A percentile compares a stretch with the other conserved stretches of the same genome.
Conservation (phyloP, 2,329 filamentous ascomycete species). For the Calonectria leucothoes region DNA sequence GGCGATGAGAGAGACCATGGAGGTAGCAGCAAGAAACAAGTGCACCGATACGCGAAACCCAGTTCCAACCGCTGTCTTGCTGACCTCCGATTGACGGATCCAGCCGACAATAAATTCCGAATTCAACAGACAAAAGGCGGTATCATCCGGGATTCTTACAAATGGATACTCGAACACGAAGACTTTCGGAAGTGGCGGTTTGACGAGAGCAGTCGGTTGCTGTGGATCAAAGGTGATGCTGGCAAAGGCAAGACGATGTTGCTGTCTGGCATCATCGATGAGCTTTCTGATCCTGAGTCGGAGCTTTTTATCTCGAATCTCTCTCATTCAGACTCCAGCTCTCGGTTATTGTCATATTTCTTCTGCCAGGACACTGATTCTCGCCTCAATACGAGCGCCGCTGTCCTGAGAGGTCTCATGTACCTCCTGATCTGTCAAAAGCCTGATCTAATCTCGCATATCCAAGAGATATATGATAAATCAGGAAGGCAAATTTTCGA, state of each 20-base stretch:
- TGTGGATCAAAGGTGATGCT: slow-evolving; percentile 49
- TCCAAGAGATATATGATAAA: background rate
- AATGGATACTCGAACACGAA: slow-evolving; percentile 47
- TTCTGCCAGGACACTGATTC: slow-evolving; percentile 7
- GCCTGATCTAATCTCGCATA: background rate
- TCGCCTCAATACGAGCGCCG: background rate
- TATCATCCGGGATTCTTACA: slow-evolving; percentile 36
- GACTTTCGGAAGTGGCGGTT: slow-evolving; percentile 45
- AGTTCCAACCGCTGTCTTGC: background rate
- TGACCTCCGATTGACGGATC: slow-evolving; percentile 4
- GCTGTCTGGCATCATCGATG: slow-evolving; percentile 43
- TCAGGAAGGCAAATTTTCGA: background rate
- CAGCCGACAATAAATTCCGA: background rate
- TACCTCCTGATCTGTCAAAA: background rate
- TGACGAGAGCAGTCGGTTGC: slow-evolving; percentile 28
- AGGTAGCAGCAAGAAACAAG: background rate
- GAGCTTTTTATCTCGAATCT: background rate
- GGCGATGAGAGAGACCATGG: background rate
- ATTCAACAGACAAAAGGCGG: slow-evolving; percentile 30
- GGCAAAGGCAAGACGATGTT: slow-evolving; percentile 53
- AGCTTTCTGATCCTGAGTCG: background rate
- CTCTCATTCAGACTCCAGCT: background rate
- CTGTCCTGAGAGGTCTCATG: background rate
- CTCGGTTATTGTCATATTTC: background rate
- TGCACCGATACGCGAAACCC: background rate